phyloP scores from a whole-genome alignment of 1,284 basidiomycete species.

The Cryptococcus sp. region DNA sequence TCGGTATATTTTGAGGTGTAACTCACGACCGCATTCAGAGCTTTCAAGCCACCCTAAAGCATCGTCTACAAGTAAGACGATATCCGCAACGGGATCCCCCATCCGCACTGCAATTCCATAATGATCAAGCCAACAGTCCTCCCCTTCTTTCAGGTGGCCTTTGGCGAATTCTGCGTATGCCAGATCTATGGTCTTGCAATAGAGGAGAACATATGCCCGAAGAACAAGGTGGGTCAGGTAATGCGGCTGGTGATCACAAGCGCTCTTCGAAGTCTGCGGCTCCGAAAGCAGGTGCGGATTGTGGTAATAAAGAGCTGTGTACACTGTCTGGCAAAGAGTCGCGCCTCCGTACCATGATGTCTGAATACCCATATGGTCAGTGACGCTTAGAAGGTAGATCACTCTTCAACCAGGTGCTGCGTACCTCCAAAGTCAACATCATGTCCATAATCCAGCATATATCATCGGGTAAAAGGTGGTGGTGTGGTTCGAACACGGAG shows the following conservation, averaged over 20 bases:
- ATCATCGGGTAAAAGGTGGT: constrained; percentile 66
- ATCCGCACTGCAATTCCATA: constrained; percentile 76
- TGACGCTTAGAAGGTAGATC: neutral
- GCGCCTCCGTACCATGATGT: constrained; percentile 83
- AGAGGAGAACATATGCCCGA: constrained; percentile 64
- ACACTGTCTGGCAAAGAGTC: constrained; percentile 79
- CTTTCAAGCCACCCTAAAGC: constrained; percentile 57
- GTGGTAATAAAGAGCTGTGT: constrained; percentile 75
- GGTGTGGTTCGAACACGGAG: constrained; percentile 61
- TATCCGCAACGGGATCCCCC: constrained; percentile 59
- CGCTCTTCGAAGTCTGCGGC: constrained; percentile 1
- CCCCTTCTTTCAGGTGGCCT: constrained; percentile 71
- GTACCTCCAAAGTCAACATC: constrained; percentile 73
- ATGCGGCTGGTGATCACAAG: neutral
- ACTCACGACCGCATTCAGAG: constrained; percentile 6
- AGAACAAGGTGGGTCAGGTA: constrained; percentile 67
- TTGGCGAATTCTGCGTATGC: constrained; percentile 74
- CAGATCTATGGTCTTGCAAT: constrained; percentile 79
- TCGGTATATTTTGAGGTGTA: neutral
- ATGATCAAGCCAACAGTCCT: constrained; percentile 86
- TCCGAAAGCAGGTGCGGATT: constrained; percentile 38
- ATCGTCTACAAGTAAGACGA: constrained; percentile 62
- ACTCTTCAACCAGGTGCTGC: constrained; percentile 3
- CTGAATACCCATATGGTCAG: constrained; percentile 52
- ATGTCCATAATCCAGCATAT: constrained; percentile 83